Conservation (phyloP, 176 grass and related monocot species). For the Oryza nivara region DNA sequence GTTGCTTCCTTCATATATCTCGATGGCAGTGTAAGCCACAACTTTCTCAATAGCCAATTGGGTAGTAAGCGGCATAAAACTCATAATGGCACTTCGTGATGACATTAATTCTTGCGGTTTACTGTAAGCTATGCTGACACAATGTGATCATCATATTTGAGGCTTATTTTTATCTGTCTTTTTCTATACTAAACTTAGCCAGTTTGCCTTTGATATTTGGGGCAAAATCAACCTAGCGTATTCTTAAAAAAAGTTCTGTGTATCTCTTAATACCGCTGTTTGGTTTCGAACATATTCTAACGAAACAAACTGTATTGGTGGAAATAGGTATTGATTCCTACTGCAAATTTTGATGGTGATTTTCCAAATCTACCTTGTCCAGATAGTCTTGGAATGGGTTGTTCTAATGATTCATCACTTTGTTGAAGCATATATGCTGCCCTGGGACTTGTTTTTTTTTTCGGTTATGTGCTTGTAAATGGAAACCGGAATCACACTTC, state of each 20-base stretch:
- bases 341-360: neutral
- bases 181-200: neutral
- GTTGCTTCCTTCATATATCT: neutral
- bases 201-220: conserved; percentile 2
- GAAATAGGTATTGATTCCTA: conserved; percentile 14
- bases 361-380: neutral
- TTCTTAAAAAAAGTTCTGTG: neutral
- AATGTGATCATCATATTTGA: neutral
- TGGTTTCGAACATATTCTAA: conserved; percentile 7
- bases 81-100: neutral
- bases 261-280: neutral
- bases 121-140: neutral
- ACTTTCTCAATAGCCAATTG: neutral
- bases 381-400: conserved; percentile 12
- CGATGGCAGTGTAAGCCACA: conserved; percentile 3
- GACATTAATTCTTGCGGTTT: neutral
- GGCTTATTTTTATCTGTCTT: neutral
- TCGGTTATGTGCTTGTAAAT: conserved; percentile 22
- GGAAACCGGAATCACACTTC: neutral
- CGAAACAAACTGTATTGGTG: neutral
- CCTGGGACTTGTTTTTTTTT: neutral
- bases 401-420: neutral
- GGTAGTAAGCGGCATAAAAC: neutral
- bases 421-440: conserved; percentile 19
- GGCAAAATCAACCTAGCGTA: neutral